A percentile compares a stretch with the other conserved stretches of the same genome.
Conservation (phyloP, 257 asterid species). For the Craterostigma plantagineum region DNA sequence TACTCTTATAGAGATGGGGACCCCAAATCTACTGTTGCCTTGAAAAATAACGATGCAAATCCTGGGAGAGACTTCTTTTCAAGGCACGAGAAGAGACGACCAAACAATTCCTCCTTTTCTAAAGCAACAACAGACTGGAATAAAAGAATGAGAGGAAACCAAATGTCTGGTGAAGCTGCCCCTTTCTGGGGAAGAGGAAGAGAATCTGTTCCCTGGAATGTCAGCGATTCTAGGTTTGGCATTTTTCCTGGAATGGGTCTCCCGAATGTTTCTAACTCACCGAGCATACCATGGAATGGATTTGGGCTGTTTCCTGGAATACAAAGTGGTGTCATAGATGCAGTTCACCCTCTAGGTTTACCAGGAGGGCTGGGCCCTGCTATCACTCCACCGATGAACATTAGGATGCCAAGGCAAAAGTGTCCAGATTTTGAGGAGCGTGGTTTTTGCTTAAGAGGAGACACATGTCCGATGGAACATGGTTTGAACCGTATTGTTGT, state of each 20-base stretch:
- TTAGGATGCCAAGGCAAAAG: conserved; percentile 62
- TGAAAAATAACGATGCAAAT: conserved; percentile 23
- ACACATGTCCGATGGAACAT: conserved; percentile 98
- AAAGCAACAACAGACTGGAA: no score
- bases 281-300: conserved; percentile 29
- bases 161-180: conserved; percentile 34
- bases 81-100: conserved; percentile 51
- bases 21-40: conserved; percentile 33
- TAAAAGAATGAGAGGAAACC: conserved; percentile 40
- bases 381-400: conserved; percentile 37
- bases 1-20: conserved; percentile 41
- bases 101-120: no score
- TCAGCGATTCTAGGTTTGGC: no score
- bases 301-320: conserved; percentile 72
- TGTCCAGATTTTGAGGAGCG: conserved; percentile 99
- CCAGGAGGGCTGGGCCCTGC: conserved; percentile 58
- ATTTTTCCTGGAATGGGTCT: conserved; percentile 69
- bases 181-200: conserved; percentile 62
- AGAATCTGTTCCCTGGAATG: conserved; percentile 35
- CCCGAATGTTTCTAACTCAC: conserved; percentile 39
- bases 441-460: conserved; percentile 98
- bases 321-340: conserved; percentile 62
- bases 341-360: conserved; percentile 57
- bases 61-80: conserved; percentile 33
- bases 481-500: conserved; percentile 89